Percentiles rank a stretch among this genome's conserved stretches.
Evolutionary conservation across 2,329 filamentous ascomycete genomes (phyloP).

Genomic region (Colletotrichum lini): DNA sequence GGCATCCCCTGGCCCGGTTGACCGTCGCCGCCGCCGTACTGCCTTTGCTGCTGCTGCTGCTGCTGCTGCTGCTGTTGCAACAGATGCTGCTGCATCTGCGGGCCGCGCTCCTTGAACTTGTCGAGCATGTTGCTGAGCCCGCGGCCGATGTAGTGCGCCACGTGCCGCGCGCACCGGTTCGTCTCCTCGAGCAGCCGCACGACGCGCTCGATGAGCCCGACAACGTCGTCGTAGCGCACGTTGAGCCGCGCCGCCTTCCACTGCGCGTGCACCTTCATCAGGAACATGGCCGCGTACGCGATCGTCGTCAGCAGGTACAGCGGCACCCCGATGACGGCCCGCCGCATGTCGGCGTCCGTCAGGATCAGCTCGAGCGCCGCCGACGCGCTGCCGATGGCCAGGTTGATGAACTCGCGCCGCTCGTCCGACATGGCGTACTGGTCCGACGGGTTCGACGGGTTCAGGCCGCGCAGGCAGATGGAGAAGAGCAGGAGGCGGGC

Average conservation of each 20-base stretch:
- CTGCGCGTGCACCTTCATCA: constrained; percentile 51
- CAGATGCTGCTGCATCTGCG: constrained; percentile 13
- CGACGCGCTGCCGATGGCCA: constrained; percentile 54
- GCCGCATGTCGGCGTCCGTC: constrained; percentile 50
- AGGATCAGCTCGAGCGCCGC: constrained; percentile 50
- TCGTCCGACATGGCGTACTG: constrained; percentile 61
- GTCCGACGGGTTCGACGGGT: constrained; percentile 43
- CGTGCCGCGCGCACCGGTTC: constrained; percentile 47
- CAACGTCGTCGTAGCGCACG: constrained; percentile 51
- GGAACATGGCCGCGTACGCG: constrained; percentile 51
- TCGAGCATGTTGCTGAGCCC: constrained; percentile 50
- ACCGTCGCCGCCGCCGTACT: constrained; percentile 1
- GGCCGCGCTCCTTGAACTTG: constrained; percentile 47
- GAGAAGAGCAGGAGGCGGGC: constrained; percentile 65
- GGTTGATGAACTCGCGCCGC: constrained; percentile 59
- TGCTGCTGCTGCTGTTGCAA: too few relatives aligned
- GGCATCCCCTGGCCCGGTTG: constrained; percentile 14
- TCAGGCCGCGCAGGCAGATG: constrained; percentile 58
- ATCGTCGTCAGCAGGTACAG: constrained; percentile 52
- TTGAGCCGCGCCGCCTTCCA: constrained; percentile 49
- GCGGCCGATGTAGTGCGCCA: constrained; percentile 49
- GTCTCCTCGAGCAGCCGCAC: constrained; percentile 47
- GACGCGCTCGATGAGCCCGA: constrained; percentile 46
- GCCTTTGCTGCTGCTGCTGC: background rate
- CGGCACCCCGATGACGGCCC: constrained; percentile 50